Conservation (phyloP, 1,284 basidiomycete genomes). For the Pseudozyma sp. region DNA sequence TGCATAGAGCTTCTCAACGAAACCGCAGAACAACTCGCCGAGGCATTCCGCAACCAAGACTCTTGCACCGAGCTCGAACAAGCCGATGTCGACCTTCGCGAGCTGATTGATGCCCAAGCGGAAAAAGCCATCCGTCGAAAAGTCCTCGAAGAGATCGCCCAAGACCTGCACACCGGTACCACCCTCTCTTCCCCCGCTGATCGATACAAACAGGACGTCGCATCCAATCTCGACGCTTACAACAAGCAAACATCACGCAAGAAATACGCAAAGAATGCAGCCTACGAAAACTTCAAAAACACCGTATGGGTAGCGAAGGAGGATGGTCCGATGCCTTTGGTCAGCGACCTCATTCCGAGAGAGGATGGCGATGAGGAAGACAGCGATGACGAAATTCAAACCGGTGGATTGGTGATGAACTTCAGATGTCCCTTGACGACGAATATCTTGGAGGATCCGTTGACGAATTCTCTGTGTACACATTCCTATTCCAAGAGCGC, state of each 20-base stretch:
- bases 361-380: conserved; percentile 6
- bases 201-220: conserved; percentile 31
- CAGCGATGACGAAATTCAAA: conserved; percentile 48
- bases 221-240: conserved; percentile 26
- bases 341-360: conserved; percentile 54
- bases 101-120: conserved; percentile 53
- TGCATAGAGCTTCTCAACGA: conserved; percentile 45
- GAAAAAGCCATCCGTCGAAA: conserved; percentile 40
- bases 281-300: conserved; percentile 56
- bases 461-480: conserved; percentile 45
- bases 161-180: conserved; percentile 28
- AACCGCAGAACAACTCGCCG: conserved; percentile 40
- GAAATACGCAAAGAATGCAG: conserved; percentile 47
- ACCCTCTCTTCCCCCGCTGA: conserved; percentile 20
- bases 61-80: conserved; percentile 29
- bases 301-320: conserved; percentile 48
- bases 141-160: conserved; percentile 40
- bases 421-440: conserved; percentile 60
- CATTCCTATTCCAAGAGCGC: conserved; percentile 41
- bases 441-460: conserved; percentile 53
- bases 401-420: conserved; percentile 50
- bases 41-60: conserved; percentile 22
- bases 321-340: conserved; percentile 58
- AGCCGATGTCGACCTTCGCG: conserved; percentile 46
- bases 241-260: conserved; percentile 49